phyloP scores from a whole-genome alignment of 495 filamentous ascomycete species.

The Penicillium egyptiacum region DNA sequence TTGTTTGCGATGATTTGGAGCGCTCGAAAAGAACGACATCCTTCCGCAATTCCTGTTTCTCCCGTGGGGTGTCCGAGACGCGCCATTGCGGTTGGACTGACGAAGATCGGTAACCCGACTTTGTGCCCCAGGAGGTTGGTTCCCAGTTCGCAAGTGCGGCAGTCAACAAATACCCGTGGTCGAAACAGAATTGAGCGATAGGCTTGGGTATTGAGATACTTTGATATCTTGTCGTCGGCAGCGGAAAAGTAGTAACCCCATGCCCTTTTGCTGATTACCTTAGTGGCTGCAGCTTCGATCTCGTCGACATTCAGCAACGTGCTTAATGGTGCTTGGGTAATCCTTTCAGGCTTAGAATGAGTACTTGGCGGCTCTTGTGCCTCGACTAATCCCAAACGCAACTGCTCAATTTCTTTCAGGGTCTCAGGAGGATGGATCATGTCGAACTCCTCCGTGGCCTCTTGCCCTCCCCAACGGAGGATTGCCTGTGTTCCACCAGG shows the following conservation, averaged over 20 bases:
- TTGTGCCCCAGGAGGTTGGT: constrained; percentile 57
- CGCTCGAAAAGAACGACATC: constrained; percentile 43
- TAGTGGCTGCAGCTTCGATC: constrained; percentile 60
- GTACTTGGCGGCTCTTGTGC: neutral
- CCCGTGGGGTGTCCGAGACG: constrained; percentile 61
- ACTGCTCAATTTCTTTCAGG: neutral
- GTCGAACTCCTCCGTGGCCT: constrained; percentile 41
- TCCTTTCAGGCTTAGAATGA: too few relatives aligned
- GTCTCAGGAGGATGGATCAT: constrained; percentile 1
- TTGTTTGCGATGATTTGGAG: constrained; percentile 51
- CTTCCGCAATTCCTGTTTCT: constrained; percentile 60
- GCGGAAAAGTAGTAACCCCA: constrained; percentile 74
- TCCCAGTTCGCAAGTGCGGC: constrained; percentile 46
- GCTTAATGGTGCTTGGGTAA: neutral
- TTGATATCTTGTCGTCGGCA: constrained; percentile 66
- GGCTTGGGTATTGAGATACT: constrained; percentile 43
- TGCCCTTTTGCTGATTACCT: constrained; percentile 58
- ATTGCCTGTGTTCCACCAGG: constrained; percentile 61
- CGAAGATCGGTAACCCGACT: constrained; percentile 57
- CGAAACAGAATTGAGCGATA: constrained; percentile 62
- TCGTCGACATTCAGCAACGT: constrained; percentile 44
- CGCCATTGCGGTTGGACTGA: constrained; percentile 70
- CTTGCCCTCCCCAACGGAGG: constrained; percentile 71
- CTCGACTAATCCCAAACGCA: neutral
- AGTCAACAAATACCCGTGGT: constrained; percentile 68